phyloP scores from a whole-genome alignment of 2,329 filamentous ascomycete species.

The Xylariaceae sp. region DNA sequence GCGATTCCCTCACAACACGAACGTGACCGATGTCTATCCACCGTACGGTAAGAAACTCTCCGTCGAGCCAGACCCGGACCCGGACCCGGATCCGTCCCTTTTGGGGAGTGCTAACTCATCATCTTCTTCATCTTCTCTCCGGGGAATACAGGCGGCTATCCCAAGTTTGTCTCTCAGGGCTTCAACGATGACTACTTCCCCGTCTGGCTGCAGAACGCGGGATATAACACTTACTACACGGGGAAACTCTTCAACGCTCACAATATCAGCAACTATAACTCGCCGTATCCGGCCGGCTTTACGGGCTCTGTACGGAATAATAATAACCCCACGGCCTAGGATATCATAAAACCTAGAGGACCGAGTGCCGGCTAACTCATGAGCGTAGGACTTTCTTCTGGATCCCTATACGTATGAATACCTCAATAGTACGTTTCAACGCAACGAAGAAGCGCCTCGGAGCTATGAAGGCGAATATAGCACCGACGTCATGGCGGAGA shows the following conservation, averaged over 20 bases:
- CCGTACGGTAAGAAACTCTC: conserved; percentile 43
- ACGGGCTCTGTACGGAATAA: conserved; percentile 32
- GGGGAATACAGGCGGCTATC: conserved; percentile 41
- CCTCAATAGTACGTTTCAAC: conserved; percentile 58
- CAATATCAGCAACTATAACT: conserved; percentile 36
- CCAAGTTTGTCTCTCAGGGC: conserved; percentile 47
- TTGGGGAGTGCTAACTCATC: neutral
- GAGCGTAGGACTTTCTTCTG: conserved; percentile 43
- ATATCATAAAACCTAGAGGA: neutral
- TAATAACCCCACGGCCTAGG: neutral
- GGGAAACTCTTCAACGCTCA: conserved; percentile 54
- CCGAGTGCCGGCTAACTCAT: neutral
- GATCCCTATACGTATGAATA: conserved; percentile 66
- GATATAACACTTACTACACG: conserved; percentile 54
- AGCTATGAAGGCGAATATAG: conserved; percentile 35
- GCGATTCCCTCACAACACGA: conserved; percentile 56
- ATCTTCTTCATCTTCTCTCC: neutral
- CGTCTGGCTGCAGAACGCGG: conserved; percentile 50
- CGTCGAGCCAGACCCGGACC: neutral
- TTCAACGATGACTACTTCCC: conserved; percentile 52
- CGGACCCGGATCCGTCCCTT: neutral
- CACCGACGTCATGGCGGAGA: conserved; percentile 54
- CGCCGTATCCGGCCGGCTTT: conserved; percentile 34
- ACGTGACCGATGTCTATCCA: conserved; percentile 48
- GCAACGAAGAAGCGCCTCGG: conserved; percentile 45